These are phyloP conservation scores for Diplocarpon rosae DNA, from an alignment of 2,329 filamentous ascomycete genomes.

Conservation along the genomic window DNA sequence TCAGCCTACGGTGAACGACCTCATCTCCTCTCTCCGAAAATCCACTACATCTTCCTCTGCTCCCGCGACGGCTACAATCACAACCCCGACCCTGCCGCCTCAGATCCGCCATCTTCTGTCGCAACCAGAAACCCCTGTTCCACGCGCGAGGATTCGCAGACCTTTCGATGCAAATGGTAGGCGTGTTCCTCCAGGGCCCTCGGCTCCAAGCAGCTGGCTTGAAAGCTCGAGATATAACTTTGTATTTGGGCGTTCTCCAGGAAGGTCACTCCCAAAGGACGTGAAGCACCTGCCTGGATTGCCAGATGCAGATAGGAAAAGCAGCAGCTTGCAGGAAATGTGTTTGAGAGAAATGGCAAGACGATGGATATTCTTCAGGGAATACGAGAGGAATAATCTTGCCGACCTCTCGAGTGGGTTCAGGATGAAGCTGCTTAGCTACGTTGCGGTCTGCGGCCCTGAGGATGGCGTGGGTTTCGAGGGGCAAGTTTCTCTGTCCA, in stretches of 20 bases:
- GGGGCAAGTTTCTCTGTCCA: conserved; percentile 26
- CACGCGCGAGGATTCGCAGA: conserved; percentile 30
- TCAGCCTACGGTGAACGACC: conserved; percentile 43
- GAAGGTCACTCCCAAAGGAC: conserved; percentile 21
- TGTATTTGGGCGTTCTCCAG: conserved; percentile 13
- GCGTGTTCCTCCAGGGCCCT: conserved; percentile 45
- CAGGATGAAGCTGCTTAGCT: conserved; percentile 40
- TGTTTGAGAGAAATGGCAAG: conserved; percentile 38
- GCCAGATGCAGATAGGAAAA: conserved; percentile 17
- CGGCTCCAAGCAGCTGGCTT: conserved; percentile 48
- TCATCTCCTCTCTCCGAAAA: conserved; percentile 46
- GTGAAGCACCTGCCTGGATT: conserved; percentile 30
- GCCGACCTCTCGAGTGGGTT: conserved; percentile 43
- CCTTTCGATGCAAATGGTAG: conserved; percentile 38
- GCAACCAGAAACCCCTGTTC: conserved; percentile 45
- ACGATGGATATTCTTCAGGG: conserved; percentile 44
- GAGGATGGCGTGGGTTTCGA: conserved; percentile 36
- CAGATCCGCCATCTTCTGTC: conserved; percentile 47
- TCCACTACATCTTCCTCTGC: conserved; percentile 21
- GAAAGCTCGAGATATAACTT: conserved; percentile 27
- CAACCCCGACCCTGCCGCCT: conserved; percentile 44
- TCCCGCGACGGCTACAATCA: conserved; percentile 10
- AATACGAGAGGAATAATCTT: conserved; percentile 46
- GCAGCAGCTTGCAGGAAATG: conserved; percentile 35
- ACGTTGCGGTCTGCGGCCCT: conserved; percentile 34